These are phyloP conservation scores for Gnetum montanum DNA, from an alignment of 75 land plant genomes.

Conservation along the genomic window DNA sequence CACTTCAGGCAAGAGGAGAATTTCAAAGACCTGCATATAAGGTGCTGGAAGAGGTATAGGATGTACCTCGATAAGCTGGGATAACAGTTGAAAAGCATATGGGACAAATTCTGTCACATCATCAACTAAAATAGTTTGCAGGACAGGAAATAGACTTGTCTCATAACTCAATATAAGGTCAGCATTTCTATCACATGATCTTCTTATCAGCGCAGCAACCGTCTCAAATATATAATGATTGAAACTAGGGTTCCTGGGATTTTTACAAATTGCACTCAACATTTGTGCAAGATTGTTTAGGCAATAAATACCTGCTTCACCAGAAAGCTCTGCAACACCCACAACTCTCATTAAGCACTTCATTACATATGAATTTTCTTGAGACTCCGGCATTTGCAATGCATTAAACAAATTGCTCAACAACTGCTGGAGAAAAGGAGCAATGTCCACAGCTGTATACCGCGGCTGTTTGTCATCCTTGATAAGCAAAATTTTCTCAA, in stretches of 20 bases:
- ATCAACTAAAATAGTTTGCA: slow-evolving; percentile 59
- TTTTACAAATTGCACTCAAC: slow-evolving; percentile 67
- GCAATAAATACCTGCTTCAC: slow-evolving; percentile 45
- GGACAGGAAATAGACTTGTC: slow-evolving; percentile 57
- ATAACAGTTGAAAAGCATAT: slow-evolving; percentile 86
- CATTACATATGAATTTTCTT: slow-evolving; percentile 92
- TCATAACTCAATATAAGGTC: slow-evolving; percentile 65
- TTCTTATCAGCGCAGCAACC: slow-evolving; percentile 66
- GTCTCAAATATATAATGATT: slow-evolving; percentile 96
- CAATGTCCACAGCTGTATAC: slow-evolving; percentile 47
- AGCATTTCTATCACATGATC: slow-evolving; percentile 57
- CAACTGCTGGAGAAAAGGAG: slow-evolving; percentile 41
- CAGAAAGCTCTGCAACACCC: slow-evolving; percentile 54
- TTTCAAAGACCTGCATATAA: slow-evolving; percentile 61
- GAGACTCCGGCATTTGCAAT: slow-evolving; percentile 78
- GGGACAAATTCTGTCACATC: slow-evolving; percentile 87
- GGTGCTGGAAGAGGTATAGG: slow-evolving; percentile 53
- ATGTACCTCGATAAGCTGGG: slow-evolving; percentile 83
- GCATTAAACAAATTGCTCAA: slow-evolving; percentile 77
- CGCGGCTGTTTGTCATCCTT: slow-evolving; percentile 64
- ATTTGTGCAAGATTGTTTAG: slow-evolving; percentile 44
- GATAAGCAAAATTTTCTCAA: slow-evolving; percentile 84
- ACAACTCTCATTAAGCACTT: slow-evolving; percentile 93
- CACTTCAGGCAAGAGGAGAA: slow-evolving; percentile 44
- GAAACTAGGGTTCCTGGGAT: slow-evolving; percentile 86